Base-by-base conservation (phyloP, 1,284 basidiomycete species). In the Pseudozyma pruni region DNA sequence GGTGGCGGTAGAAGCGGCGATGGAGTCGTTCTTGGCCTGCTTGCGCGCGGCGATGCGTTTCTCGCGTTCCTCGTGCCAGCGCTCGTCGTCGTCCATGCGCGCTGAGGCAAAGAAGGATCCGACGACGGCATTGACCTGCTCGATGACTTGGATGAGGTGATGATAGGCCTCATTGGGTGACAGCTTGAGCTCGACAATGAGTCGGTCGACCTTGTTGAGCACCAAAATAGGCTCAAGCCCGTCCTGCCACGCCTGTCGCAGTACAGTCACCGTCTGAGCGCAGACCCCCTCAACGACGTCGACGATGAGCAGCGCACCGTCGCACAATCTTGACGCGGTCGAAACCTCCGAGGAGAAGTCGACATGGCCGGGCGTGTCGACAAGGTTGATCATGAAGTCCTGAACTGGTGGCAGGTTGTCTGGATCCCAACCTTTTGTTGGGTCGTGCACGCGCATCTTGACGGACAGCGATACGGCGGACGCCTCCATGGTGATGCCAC, bases 401-500 rank as follows among this genome's bases (percentile, higher is more conserved):
- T 88, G 56, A 22, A 75, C 66, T 4, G 60, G 68, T 8, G 66
- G 74, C 8, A 72, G 60, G 23, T 75, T 75, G 34, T 78, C 75
- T 29, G 63, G 57, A n/a, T 72, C 62, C 69, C 69, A 72, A 34
- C 69, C 64, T 29, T 58, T 63, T 34, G 45, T 58, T 10, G 56
- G 69, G 16, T 57, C 61, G 33, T 66, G 60, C 8, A 74, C 61
- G 11, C 79, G 75, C 55, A 81, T 63, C 59, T 80, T 82, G 54
- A 81, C 80, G 17, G 61, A 73, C 17, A 82, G 69, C 13, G 76
- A 77, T 34, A 87, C 91, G 1, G 96, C 94, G 81, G 92, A 94
- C 70, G 91, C 92, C 84, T 99, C 94, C 95, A 99, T 98, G 0
- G 96, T 98, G 71, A 99, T 98, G 1, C 96, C 96, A 45, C 96